phyloP scores from a whole-genome alignment of 192 early-diverging fungal species.

The Coemansia javaensis region DNA sequence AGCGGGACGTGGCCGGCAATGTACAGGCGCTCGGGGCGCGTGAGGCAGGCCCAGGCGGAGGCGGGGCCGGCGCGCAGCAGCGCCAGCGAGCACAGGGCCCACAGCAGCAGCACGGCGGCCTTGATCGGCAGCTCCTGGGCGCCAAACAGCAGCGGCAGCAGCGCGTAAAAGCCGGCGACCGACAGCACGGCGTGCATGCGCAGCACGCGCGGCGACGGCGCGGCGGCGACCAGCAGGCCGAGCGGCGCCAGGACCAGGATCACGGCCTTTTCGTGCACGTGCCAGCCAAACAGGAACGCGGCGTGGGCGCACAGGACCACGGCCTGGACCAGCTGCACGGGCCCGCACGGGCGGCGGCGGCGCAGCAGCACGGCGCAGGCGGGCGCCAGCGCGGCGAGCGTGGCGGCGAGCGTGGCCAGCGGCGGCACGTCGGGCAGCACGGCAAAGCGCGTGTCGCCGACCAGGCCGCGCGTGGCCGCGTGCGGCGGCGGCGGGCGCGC shows the following conservation, averaged over 20 bases:
- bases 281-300: slow-evolving; percentile 95
- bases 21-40: slow-evolving; percentile 16
- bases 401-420: slow-evolving; percentile 65
- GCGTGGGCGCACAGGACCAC: slow-evolving; percentile 78
- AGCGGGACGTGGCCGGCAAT: slow-evolving; percentile 26
- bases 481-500: background rate
- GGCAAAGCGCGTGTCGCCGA: slow-evolving; percentile 82
- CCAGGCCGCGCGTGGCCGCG: slow-evolving; percentile 81
- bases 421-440: slow-evolving; percentile 73
- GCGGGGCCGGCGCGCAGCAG: slow-evolving; percentile 15
- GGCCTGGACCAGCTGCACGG: slow-evolving; percentile 58
- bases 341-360: slow-evolving; percentile 40
- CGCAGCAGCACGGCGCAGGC: slow-evolving; percentile 15
- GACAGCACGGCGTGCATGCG: slow-evolving; percentile 41
- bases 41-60: slow-evolving; percentile 35
- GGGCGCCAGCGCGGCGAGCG: slow-evolving; percentile 62
- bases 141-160: slow-evolving; percentile 50
- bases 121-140: slow-evolving; percentile 39
- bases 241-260: slow-evolving; percentile 60
- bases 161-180: slow-evolving; percentile 36
- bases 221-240: slow-evolving; percentile 25
- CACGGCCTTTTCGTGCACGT: slow-evolving; percentile 97
- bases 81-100: slow-evolving; percentile 22
- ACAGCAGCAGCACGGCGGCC: slow-evolving; percentile 15
- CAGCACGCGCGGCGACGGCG: slow-evolving; percentile 21